Base-by-base conservation (phyloP, 164 flowering plant genomes). In the Tinospora cordifolia region DNA sequence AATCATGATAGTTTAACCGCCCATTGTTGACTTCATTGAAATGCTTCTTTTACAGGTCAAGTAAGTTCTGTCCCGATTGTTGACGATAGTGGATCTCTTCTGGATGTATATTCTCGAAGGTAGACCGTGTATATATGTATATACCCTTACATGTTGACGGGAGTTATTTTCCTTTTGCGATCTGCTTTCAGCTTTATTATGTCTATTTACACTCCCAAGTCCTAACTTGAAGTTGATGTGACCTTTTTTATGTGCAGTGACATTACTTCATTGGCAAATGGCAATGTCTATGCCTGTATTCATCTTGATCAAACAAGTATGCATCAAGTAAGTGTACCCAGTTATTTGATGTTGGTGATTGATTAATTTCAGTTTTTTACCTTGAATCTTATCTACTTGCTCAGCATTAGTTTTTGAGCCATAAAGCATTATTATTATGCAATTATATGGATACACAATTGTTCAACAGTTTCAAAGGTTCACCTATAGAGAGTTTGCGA, bases 51-150 rank as follows among this genome's bases (percentile, higher is more conserved):
- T 46, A 13, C 75, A 79, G 81, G 65, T 67, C 70, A 74, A 68
- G 59, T 79, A 39, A 79, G 81, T 65, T 70, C 72, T 22, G 65
- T 76, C 58, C 81, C 81, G 2, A 71, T 79, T 39, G 77, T 76
- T 70, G 75, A 79, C 47, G 79, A 76, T 47, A 76, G 71, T 47
- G 79, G 79, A 38, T 79, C 76, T 47, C 78, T 79, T 46, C 60
- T 79, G 65, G 79, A 79, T 73, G 76, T 70, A 19, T 79, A 73
- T 62, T 63, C 79, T 38, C 65, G 81, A 71, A 79, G 79, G 81
- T 79, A 73, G 67, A 60, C 64, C 14, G 19, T 19, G 27, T 57
- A 22, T 14, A 3, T 47, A 63, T 6, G 3, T 57, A 26, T 34
- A 49, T 57, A 22, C 9, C 3, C 39, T 67, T 6, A 6, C 41